Base-by-base conservation (phyloP, 139 green algal genomes). In the Tetradesmus lagerheimii region DNA sequence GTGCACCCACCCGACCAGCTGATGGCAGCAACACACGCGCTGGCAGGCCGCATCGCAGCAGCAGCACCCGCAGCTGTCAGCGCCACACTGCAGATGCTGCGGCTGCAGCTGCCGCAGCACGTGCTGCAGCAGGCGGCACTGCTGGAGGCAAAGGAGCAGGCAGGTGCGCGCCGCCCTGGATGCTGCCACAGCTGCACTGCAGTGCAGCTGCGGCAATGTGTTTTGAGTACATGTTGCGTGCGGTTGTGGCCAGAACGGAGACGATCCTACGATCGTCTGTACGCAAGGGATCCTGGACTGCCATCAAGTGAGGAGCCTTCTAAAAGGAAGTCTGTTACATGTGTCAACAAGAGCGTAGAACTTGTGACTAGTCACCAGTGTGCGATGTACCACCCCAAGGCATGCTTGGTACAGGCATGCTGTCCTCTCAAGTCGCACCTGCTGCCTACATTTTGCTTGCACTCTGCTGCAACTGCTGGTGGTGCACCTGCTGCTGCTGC, bases 1-100 rank as follows among this genome's bases (percentile, higher is more conserved):
- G 87, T 86, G 34, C 76, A 80, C 9, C 47, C 67, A 0, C 87
- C 87, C n/a, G 87, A 90, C 9, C 74, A 80, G n/a, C 87, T 90
- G 35, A n/a, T 90, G 87, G 15, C 87, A 64, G 87, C 76, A 78
- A 77, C 87, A 29, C 67, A 18, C 4, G 76, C 53, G 1, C 77
- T 90, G 37, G 87, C 87, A 23, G 31, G 50, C 35, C 62, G 50
- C 27, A 86, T 90, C 23, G 87, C 87, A 86, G 77, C 53, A 64
- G 87, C 77, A 66, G 62, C 77, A 18, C 87, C 87, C 18, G 62
- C 50, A 27, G 87, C 87, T 38, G 87, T 90, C 45, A 34, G 27
- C 11, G 87, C 76, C 15, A 90, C 87, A 16, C 53, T 90, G 53
- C 50, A 77, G 29, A 88, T 80, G 83, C 53, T 88, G 31, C 80